Evolutionary conservation across 2,329 filamentous ascomycete genomes (phyloP).

Genomic region (Colletotrichum lupini): DNA sequence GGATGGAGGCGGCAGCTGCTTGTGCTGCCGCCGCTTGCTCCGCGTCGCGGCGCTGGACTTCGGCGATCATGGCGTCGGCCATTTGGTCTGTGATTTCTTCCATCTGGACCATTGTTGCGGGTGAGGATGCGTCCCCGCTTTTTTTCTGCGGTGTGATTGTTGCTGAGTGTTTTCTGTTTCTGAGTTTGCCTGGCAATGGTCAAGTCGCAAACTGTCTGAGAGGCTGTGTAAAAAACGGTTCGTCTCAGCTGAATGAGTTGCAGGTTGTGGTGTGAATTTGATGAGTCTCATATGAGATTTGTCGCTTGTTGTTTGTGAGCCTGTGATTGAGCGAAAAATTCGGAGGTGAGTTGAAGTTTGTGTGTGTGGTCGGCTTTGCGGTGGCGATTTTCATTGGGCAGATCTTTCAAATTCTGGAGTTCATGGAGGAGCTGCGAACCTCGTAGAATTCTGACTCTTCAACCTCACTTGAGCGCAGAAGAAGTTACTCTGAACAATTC

Average conservation of each 20-base stretch:
- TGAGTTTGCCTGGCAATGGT: background rate
- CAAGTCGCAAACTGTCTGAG: background rate
- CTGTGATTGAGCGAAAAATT: slow-evolving; percentile 12
- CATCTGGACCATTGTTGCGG: slow-evolving; percentile 46
- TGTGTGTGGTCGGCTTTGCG: slow-evolving; percentile 3
- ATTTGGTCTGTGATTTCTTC: slow-evolving; percentile 57
- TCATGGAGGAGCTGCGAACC: slow-evolving; percentile 30
- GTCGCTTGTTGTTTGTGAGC: slow-evolving; percentile 3
- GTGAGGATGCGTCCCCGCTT: background rate
- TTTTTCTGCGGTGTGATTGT: background rate
- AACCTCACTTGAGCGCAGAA: background rate
- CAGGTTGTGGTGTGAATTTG: background rate
- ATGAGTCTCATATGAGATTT: slow-evolving; percentile 6
- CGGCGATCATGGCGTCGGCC: slow-evolving; percentile 45
- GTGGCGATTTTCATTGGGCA: slow-evolving; percentile 32
- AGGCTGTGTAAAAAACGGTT: background rate
- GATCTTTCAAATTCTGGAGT: slow-evolving; percentile 26
- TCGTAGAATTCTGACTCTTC: slow-evolving; percentile 12
- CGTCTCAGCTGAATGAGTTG: background rate
- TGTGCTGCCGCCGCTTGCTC: slow-evolving; percentile 1
- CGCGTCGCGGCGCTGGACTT: slow-evolving; percentile 6
- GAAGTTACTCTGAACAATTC: background rate
- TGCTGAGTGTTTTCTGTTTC: too few relatives aligned
- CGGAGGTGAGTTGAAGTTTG: slow-evolving; percentile 14
- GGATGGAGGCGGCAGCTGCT: slow-evolving; percentile 17